These are phyloP conservation scores for Botryotinia calthae DNA, from an alignment of 2,329 filamentous ascomycete genomes.

Conservation along the genomic window DNA sequence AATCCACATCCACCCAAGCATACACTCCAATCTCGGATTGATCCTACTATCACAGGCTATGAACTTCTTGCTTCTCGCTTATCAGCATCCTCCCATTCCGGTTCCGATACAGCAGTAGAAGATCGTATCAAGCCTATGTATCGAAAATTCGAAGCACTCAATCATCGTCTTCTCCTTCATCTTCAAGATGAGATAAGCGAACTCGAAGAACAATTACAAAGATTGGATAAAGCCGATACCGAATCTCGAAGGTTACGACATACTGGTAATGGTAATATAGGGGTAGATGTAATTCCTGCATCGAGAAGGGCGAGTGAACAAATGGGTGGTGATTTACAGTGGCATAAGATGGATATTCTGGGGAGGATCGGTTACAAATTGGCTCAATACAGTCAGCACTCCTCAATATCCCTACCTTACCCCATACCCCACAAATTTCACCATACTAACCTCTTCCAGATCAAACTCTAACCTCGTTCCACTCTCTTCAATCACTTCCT, in stretches of 20 bases:
- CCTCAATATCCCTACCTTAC: neutral
- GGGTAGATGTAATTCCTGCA: constrained; percentile 49
- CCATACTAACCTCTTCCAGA: constrained; percentile 42
- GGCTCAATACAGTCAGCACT: constrained; percentile 62
- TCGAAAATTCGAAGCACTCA: constrained; percentile 76
- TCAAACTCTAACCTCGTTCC: constrained; percentile 58
- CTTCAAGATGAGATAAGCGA: constrained; percentile 82
- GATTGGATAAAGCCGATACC: constrained; percentile 61
- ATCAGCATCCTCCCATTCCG: constrained; percentile 35
- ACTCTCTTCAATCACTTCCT: constrained; percentile 49
- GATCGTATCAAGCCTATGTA: constrained; percentile 60
- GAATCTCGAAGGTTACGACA: constrained; percentile 37
- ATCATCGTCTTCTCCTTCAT: constrained; percentile 78
- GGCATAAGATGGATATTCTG: constrained; percentile 58
- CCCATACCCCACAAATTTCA: neutral
- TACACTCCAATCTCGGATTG: constrained; percentile 43
- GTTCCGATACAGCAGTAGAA: constrained; percentile 27
- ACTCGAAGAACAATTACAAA: constrained; percentile 73
- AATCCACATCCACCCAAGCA: constrained; percentile 30
- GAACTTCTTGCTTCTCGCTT: constrained; percentile 60
- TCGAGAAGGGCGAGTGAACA: constrained; percentile 55
- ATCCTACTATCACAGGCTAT: constrained; percentile 54
- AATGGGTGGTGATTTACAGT: constrained; percentile 55
- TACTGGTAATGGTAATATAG: constrained; percentile 7
- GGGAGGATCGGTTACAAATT: constrained; percentile 64